Conservation (phyloP, 805 yeast genomes). For the Teunomyces pallodes region DNA sequence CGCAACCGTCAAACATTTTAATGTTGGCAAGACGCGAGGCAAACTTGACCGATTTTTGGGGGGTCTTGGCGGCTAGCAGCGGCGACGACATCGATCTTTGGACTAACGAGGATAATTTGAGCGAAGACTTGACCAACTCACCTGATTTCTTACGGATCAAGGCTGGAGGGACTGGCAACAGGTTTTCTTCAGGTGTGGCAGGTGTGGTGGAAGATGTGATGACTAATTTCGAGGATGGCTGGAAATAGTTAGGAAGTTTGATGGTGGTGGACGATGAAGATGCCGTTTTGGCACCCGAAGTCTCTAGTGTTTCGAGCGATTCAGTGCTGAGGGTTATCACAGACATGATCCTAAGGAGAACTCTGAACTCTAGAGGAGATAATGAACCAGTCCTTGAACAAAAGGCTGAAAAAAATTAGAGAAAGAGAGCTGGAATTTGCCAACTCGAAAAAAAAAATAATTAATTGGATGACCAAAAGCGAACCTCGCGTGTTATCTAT, state of each 20-base stretch:
- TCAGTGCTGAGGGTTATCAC: constrained; percentile 7
- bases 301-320: constrained; percentile 10
- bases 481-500: neutral
- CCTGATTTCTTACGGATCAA: constrained; percentile 17
- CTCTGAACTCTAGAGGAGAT: neutral
- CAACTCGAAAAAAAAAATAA: neutral
- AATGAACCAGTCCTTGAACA: neutral
- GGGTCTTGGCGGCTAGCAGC: constrained; percentile 12
- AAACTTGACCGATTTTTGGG: constrained; percentile 57
- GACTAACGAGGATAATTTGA: constrained; percentile 19
- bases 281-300: neutral
- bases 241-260: constrained; percentile 9
- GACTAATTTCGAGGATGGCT: neutral
- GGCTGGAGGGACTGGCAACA: constrained; percentile 5
- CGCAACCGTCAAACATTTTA: constrained; percentile 60
- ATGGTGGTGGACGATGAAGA: constrained; percentile 9
- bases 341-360: neutral
- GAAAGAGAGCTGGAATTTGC: neutral
- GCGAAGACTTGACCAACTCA: constrained; percentile 23
- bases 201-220: neutral
- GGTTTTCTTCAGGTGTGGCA: too few species aligned
- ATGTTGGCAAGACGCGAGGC: constrained; percentile 59
- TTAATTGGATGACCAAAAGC: neutral
- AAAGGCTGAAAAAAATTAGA: neutral
- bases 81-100: constrained; percentile 27